phyloP scores from a whole-genome alignment of 441 rosid species.

The Flueggea neowawraea region DNA sequence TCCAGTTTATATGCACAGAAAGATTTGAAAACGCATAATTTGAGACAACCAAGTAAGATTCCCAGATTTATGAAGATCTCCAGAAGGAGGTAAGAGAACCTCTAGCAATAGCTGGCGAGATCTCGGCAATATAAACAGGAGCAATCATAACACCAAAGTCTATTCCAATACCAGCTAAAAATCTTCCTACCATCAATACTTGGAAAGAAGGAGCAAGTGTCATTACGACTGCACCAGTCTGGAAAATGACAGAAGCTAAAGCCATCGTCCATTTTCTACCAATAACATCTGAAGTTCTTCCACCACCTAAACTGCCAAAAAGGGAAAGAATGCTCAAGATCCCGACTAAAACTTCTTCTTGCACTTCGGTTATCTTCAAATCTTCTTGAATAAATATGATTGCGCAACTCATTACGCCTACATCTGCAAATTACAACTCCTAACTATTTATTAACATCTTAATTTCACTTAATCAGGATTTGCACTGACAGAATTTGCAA shows the following conservation, averaged over 20 bases:
- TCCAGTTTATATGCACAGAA: slow-evolving; percentile 69
- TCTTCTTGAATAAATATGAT: slow-evolving; percentile 83
- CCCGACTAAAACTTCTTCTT: slow-evolving; percentile 77
- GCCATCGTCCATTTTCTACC: slow-evolving; percentile 96
- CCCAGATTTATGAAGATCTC: slow-evolving; percentile 83
- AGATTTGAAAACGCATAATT: slow-evolving; percentile 78
- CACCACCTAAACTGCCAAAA: slow-evolving; percentile 84
- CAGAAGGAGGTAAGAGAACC: slow-evolving; percentile 81
- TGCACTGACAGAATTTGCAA: no score
- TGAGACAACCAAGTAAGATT: slow-evolving; percentile 87
- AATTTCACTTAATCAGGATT: no score
- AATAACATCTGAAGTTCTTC: slow-evolving; percentile 71
- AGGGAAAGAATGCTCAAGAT: slow-evolving; percentile 73
- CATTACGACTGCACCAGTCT: slow-evolving; percentile 73
- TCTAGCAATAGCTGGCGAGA: slow-evolving; percentile 61
- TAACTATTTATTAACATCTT: no score
- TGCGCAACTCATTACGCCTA: slow-evolving; percentile 97
- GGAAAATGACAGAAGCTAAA: slow-evolving; percentile 75
- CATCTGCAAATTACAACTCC: slow-evolving; percentile 45
- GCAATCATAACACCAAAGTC: slow-evolving; percentile 89
- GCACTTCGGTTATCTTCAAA: slow-evolving; percentile 73
- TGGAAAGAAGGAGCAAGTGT: slow-evolving; percentile 69
- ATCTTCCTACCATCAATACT: slow-evolving; percentile 70
- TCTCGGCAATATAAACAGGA: slow-evolving; percentile 86
- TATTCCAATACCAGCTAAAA: slow-evolving; percentile 76